Base-by-base conservation (phyloP, 2,329 filamentous ascomycete species). In the Penicillium sp. region DNA sequence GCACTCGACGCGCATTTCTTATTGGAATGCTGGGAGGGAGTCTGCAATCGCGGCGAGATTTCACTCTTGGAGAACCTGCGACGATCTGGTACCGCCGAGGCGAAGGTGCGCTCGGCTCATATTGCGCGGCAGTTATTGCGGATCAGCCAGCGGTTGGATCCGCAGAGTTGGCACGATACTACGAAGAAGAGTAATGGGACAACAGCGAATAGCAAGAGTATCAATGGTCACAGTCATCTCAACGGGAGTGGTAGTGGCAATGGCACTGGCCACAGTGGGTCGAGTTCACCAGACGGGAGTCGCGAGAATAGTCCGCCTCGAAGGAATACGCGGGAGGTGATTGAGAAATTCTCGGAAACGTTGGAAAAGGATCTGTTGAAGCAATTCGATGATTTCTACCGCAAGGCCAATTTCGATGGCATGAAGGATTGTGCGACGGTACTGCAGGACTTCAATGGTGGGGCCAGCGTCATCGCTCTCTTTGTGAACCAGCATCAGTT, bases 401-500 rank as follows among this genome's bases (percentile, higher is more conserved):
- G 92, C 60, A 87, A 89, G 64, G 92, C 96, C 67, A 96, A 97
- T 75, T 97, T 96, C 68, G 91, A 97, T 63, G 92, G 95, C 67
- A 99, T 99, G 95, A 88, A 91, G 77, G 94, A 97, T 71, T 99
- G 94, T 71, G 91, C 95, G 51, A 90, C 90, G 67, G 94, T 97
- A 37, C 80, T 99, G 58, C 84, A 94, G 70, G 94, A 97, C 75
- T 99, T 99, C 81, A 96, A 93, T 72, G 92, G 94, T 48, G 94
- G 94, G 48, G 87, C 91, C 53, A 97, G 92, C 71, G 94, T 97
- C 55, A 96, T 97, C 73, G 93, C 91, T 13, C 82, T 93, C 10
- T 99, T 97, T 73, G 93, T 99, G 69, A 99, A 99, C 70, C 94
- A 99, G 73, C 95, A 99, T 75, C 92, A 96, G 68, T 99, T 99